Conservation (phyloP, 768 basidiomycete species). For the Neoboletus subvelutipes region DNA sequence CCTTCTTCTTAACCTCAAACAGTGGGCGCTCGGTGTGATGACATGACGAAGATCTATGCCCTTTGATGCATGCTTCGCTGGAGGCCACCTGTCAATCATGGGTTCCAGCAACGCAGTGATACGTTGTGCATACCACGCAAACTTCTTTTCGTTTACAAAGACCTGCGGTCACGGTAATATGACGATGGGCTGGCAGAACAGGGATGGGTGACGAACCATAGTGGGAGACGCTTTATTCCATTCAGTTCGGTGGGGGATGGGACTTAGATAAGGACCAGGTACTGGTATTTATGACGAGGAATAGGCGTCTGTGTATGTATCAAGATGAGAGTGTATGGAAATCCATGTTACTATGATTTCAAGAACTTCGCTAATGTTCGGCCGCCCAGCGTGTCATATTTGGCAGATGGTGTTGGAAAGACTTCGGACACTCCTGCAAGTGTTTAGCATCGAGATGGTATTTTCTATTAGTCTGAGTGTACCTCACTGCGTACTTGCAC, state of each 20-base stretch:
- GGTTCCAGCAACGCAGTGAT: neutral
- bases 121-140: slow-evolving; percentile 60
- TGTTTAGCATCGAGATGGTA: no score
- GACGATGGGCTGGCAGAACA: neutral
- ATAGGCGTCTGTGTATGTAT: neutral
- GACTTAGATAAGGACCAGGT: neutral
- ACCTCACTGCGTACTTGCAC: no score
- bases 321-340: neutral
- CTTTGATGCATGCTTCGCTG: slow-evolving; percentile 93
- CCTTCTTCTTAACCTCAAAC: slow-evolving; percentile 94
- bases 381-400: neutral
- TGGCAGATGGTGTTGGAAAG: neutral
- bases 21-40: slow-evolving; percentile 83
- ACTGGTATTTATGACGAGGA: slow-evolving; percentile 5
- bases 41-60: slow-evolving; percentile 88
- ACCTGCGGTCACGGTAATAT: slow-evolving; percentile 42
- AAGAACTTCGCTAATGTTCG: neutral
- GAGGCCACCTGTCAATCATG: slow-evolving; percentile 11
- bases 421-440: no score
- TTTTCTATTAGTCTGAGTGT: no score
- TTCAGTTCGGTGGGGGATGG: slow-evolving; percentile 2
- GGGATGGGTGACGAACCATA: slow-evolving; percentile 22
- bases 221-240: slow-evolving; percentile 8
- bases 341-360: neutral
- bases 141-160: slow-evolving; percentile 70